phyloP scores from a whole-genome alignment of 2,329 filamentous ascomycete genomes.

The Zasmidium cellare region DNA sequence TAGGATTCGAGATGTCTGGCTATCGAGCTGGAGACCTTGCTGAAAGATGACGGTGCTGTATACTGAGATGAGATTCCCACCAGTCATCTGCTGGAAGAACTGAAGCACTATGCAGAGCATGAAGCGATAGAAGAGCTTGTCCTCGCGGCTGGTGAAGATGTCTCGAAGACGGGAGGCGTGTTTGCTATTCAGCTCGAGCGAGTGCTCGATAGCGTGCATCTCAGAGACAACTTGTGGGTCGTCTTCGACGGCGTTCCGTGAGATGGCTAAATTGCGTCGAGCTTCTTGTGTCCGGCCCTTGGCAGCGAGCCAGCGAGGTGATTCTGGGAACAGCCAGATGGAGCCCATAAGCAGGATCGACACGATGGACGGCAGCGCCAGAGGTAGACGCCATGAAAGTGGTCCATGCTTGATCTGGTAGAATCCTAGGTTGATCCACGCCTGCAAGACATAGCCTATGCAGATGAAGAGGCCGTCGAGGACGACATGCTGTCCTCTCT shows the following conservation, averaged over 20 bases:
- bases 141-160: conserved; percentile 51
- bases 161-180: too few relatives aligned
- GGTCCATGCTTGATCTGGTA: conserved; percentile 37
- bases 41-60: conserved; percentile 32
- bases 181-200: too few relatives aligned
- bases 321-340: conserved; percentile 44
- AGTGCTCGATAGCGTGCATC: too few relatives aligned
- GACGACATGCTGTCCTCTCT: background rate
- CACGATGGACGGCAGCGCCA: conserved; percentile 32
- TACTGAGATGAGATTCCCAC: conserved; percentile 37
- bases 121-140: conserved; percentile 54
- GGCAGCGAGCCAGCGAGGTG: conserved; percentile 40
- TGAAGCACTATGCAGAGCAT: conserved; percentile 51
- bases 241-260: conserved; percentile 45
- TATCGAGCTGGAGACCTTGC: conserved; percentile 38
- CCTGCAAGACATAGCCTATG: conserved; percentile 43
- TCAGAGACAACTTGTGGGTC: conserved; percentile 38
- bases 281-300: conserved; percentile 29
- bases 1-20: conserved; percentile 43
- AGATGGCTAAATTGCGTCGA: conserved; percentile 36
- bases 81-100: conserved; percentile 54
- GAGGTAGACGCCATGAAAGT: conserved; percentile 43
- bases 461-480: conserved; percentile 15
- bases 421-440: conserved; percentile 49
- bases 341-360: conserved; percentile 29